Percentiles rank a stretch among this genome's conserved stretches.
phyloP scores from a whole-genome alignment of 106 monocot genomes.

The Narthecium ossifragum region DNA sequence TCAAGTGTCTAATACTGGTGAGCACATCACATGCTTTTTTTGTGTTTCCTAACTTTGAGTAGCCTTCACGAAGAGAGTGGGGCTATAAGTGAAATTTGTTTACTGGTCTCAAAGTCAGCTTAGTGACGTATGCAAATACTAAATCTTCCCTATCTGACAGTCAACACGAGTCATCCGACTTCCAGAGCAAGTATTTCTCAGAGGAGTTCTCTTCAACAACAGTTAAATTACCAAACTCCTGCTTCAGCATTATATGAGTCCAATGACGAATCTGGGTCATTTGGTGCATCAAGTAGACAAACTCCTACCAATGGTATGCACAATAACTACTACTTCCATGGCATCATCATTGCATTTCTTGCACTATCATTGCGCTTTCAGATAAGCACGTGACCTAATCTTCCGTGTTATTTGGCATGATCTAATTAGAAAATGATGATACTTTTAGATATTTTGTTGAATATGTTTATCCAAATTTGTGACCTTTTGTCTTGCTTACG shows the following conservation, averaged over 20 bases:
- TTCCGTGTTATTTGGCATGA: too few relatives aligned
- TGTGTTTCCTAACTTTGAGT: not conserved
- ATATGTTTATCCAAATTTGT: too few relatives aligned
- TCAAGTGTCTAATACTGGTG: conserved; percentile 44
- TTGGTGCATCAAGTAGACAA: conserved; percentile 6
- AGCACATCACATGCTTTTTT: conserved; percentile 1
- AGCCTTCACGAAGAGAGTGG: too few relatives aligned
- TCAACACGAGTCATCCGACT: conserved; percentile 6
- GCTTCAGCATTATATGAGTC: conserved; percentile 79
- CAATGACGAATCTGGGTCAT: conserved; percentile 28
- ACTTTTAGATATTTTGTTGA: too few relatives aligned
- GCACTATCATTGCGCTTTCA: too few relatives aligned
- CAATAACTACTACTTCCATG: too few relatives aligned
- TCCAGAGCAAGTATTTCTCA: conserved; percentile 19
- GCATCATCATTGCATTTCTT: too few relatives aligned
- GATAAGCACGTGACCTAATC: too few relatives aligned
- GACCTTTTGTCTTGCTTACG: too few relatives aligned
- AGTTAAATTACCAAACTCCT: conserved; percentile 80
- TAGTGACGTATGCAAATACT: not conserved
- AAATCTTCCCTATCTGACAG: conserved; percentile 8
- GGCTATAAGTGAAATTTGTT: too few relatives aligned
- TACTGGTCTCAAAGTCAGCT: too few relatives aligned
- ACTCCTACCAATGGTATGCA: conserved; percentile 22
- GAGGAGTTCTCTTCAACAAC: conserved; percentile 24
- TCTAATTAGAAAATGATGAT: too few relatives aligned